These are phyloP conservation scores for Talaromyces rugulosus DNA, from an alignment of 2,329 filamentous ascomycete genomes.

Conservation along the genomic window DNA sequence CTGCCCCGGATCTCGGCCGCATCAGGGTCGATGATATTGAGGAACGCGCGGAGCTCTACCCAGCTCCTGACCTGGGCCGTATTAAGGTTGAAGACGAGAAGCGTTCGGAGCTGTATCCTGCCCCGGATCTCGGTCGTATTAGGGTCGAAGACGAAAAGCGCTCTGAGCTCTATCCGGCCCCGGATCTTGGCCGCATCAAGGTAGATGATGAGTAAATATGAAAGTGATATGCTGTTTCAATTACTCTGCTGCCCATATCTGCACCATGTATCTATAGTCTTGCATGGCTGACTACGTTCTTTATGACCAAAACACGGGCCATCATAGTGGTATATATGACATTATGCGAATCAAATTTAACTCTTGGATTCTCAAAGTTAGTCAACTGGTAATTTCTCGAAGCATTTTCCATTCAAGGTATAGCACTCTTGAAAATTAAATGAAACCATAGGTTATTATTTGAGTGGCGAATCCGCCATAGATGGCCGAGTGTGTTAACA, in stretches of 20 bases:
- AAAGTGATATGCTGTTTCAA: neutral
- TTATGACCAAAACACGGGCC: neutral
- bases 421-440: too few species aligned
- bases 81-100: conserved; percentile 7
- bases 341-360: neutral
- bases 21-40: conserved; percentile 7
- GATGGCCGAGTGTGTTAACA: too few species aligned
- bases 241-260: neutral
- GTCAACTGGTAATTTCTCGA: too few species aligned
- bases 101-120: neutral
- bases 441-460: too few species aligned
- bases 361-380: too few species aligned
- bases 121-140: neutral
- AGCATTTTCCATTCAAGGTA: too few species aligned
- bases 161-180: conserved; percentile 2
- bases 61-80: neutral
- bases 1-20: neutral
- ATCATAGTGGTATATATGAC: neutral
- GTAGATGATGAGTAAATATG: conserved; percentile 2
- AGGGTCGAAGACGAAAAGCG: conserved; percentile 1
- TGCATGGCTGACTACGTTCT: too few species aligned
- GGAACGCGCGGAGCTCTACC: conserved; percentile 1
- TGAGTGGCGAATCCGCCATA: too few species aligned
- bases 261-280: neutral
- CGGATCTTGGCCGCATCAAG: neutral